phyloP scores from a whole-genome alignment of 2,329 filamentous ascomycete genomes.

The Diaporthe australafricana region DNA sequence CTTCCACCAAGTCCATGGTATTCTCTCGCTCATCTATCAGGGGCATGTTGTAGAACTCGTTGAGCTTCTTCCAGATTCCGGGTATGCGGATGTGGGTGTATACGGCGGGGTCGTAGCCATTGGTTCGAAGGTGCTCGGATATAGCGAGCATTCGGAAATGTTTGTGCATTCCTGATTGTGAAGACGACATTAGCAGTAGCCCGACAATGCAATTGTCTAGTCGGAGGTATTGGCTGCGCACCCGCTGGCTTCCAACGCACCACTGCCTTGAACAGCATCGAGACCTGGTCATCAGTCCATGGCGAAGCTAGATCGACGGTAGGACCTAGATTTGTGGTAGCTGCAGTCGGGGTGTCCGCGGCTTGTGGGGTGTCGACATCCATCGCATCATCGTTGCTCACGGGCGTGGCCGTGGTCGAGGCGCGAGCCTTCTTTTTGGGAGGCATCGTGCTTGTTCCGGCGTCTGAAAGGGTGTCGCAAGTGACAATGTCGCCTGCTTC shows the following conservation, averaged over 20 bases:
- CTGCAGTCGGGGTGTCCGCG: conserved; percentile 62
- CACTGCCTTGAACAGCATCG: conserved; percentile 90
- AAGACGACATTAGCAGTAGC: conserved; percentile 35
- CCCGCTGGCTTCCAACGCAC: conserved; percentile 97
- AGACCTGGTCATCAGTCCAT: conserved; percentile 97
- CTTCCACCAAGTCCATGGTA: conserved; percentile 62
- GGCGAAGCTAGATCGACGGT: conserved; percentile 68
- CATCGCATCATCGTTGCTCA: conserved; percentile 70
- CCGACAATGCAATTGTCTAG: background rate
- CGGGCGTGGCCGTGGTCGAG: conserved; percentile 55
- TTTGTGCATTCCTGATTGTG: conserved; percentile 81
- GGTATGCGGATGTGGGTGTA: conserved; percentile 87
- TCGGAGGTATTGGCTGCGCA: conserved; percentile 48
- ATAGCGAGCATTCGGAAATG: conserved; percentile 94
- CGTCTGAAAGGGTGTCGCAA: conserved; percentile 16
- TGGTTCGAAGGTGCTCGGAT: conserved; percentile 81
- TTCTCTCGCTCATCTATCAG: conserved; percentile 88
- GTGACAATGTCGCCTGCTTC: background rate
- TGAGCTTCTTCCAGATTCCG: conserved; percentile 91
- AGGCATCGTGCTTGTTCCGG: conserved; percentile 56
- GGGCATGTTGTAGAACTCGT: conserved; percentile 85
- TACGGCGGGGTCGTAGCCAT: conserved; percentile 79
- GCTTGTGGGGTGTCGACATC: conserved; percentile 67
- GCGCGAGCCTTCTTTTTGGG: conserved; percentile 75
- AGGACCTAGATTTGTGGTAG: conserved; percentile 53